Conservation (phyloP, 1,139 yeast genomes). For the Sugiyamaella pinicola region DNA sequence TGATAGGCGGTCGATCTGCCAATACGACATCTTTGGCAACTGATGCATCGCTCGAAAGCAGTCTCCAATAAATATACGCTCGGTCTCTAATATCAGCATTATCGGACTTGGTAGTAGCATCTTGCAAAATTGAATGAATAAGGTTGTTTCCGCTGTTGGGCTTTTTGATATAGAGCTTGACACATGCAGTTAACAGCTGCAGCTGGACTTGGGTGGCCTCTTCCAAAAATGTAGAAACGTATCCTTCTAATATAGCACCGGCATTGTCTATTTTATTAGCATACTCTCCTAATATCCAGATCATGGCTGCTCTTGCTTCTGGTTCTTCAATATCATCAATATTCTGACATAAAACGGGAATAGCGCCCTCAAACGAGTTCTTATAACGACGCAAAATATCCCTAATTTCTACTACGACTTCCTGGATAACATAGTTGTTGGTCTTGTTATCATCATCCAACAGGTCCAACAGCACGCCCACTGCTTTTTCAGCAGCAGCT, state of each 20-base stretch:
- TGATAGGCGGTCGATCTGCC: constrained; percentile 68
- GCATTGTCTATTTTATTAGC: constrained; percentile 68
- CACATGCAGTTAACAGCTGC: constrained; percentile 73
- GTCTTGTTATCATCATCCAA: constrained; percentile 64
- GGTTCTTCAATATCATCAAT: constrained; percentile 60
- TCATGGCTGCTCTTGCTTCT: constrained; percentile 72
- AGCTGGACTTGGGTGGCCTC: constrained; percentile 77
- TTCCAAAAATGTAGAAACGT: constrained; percentile 67
- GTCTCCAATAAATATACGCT: constrained; percentile 93
- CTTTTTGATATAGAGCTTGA: constrained; percentile 64
- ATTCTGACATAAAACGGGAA: constrained; percentile 67
- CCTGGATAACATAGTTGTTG: constrained; percentile 78
- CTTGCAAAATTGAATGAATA: constrained; percentile 71
- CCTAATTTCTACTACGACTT: constrained; percentile 70
- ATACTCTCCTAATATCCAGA: constrained; percentile 90
- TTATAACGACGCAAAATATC: constrained; percentile 80
- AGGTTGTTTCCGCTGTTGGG: constrained; percentile 51
- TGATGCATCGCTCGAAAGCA: constrained; percentile 64
- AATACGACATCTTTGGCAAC: constrained; percentile 56
- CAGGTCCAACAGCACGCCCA: constrained; percentile 72
- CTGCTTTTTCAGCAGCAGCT: constrained; percentile 63
- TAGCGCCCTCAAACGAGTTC: constrained; percentile 62
- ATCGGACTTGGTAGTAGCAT: constrained; percentile 78
- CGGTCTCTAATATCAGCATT: constrained; percentile 93
- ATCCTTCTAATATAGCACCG: constrained; percentile 48